Evolutionary conservation across 169 alveolate genomes (phyloP).

Genomic region (Plasmodium fragile): DNA sequence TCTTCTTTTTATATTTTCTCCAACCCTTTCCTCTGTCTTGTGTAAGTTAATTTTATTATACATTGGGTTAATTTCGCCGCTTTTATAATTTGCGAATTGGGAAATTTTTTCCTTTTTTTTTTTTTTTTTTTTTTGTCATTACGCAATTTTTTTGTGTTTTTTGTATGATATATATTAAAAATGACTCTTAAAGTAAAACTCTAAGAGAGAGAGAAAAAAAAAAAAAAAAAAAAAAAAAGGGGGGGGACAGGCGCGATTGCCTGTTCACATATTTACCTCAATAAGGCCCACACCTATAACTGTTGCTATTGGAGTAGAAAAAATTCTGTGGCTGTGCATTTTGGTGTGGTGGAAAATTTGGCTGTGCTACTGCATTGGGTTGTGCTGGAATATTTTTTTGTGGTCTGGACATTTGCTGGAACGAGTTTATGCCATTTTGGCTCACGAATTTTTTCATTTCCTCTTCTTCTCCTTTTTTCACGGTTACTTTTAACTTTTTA

Average conservation of each 20-base stretch:
- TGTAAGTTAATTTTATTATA: neutral
- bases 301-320: constrained; percentile 68
- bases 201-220: neutral
- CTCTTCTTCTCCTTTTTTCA: constrained; percentile 92
- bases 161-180: constrained; percentile 7
- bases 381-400: constrained; percentile 77
- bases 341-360: constrained; percentile 76
- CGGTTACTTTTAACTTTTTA: constrained; percentile 90
- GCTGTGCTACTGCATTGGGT: constrained; percentile 69
- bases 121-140: neutral
- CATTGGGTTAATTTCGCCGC: neutral
- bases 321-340: constrained; percentile 76
- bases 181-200: neutral
- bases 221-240: neutral
- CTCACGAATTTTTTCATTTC: constrained; percentile 76
- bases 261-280: neutral
- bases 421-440: constrained; percentile 74
- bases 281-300: constrained; percentile 75
- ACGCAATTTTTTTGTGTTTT: neutral
- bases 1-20: neutral
- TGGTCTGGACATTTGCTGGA: constrained; percentile 49
- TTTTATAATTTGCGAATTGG: neutral
- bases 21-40: neutral
- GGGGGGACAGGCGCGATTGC: neutral
- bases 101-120: neutral